These are phyloP conservation scores for Didymella segeticola DNA, from an alignment of 2,329 filamentous ascomycete species.

Conservation along the genomic window DNA sequence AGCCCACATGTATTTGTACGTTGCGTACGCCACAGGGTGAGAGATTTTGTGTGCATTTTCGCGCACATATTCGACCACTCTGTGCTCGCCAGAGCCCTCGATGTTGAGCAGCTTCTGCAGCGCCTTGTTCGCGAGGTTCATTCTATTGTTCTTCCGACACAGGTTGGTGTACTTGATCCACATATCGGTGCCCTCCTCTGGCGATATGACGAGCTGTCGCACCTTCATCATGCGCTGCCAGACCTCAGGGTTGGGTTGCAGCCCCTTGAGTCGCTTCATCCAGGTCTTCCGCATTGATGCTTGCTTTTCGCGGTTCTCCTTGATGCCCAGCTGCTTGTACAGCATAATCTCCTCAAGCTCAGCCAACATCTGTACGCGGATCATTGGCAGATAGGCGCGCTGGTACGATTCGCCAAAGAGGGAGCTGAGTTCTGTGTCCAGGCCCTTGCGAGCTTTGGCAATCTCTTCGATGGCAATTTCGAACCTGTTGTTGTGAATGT, in stretches of 20 bases:
- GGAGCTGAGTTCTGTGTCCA: constrained; percentile 94
- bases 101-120: constrained; percentile 80
- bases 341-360: constrained; percentile 97
- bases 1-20: constrained; percentile 97
- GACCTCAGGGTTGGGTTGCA: constrained; percentile 95
- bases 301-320: constrained; percentile 80
- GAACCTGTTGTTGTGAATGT: constrained; percentile 95
- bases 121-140: constrained; percentile 94
- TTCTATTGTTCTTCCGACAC: constrained; percentile 93
- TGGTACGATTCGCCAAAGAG: constrained; percentile 99
- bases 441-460: constrained; percentile 86
- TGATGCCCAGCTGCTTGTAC: constrained; percentile 80
- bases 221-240: constrained; percentile 99
- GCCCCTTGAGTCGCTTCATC: constrained; percentile 93
- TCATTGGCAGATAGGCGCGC: constrained; percentile 95
- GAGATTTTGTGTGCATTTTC: constrained; percentile 56
- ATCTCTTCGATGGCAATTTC: constrained; percentile 88
- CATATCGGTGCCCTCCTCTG: constrained; percentile 96
- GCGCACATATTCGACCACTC: constrained; percentile 44
- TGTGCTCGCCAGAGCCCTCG: constrained; percentile 36
- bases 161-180: constrained; percentile 99
- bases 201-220: constrained; percentile 87
- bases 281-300: constrained; percentile 91
- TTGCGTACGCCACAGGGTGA: constrained; percentile 92
- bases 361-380: constrained; percentile 97